Conservation (phyloP, 2,329 filamentous ascomycete species). For the Alternaria sp. region DNA sequence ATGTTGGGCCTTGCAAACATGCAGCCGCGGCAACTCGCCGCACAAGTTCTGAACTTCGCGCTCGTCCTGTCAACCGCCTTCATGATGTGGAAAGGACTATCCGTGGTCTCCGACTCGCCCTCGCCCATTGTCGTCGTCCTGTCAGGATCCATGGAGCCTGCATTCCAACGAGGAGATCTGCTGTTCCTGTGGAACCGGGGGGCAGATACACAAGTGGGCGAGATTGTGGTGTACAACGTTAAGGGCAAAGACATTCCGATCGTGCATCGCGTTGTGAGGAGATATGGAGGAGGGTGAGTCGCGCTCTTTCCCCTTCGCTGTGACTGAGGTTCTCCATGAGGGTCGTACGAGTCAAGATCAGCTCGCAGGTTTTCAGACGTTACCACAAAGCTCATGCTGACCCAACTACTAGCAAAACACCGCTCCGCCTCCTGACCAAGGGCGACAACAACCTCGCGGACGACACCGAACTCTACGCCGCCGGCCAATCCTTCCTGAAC, state of each 20-base stretch:
- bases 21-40: conserved; percentile 80
- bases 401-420: conserved; percentile 48
- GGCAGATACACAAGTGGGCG: conserved; percentile 69
- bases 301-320: background rate
- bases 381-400: conserved; percentile 11
- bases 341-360: background rate
- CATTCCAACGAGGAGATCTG: conserved; percentile 79
- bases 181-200: conserved; percentile 78
- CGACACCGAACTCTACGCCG: conserved; percentile 89
- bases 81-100: conserved; percentile 90
- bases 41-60: conserved; percentile 87
- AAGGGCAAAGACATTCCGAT: conserved; percentile 96
- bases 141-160: conserved; percentile 83
- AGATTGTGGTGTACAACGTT: conserved; percentile 83
- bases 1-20: conserved; percentile 60
- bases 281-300: conserved; percentile 64
- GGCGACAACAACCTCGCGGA: conserved; percentile 96
- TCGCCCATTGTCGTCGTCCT: conserved; percentile 82
- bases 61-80: conserved; percentile 90
- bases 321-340: background rate
- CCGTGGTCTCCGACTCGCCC: conserved; percentile 70
- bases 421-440: conserved; percentile 82
- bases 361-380: background rate
- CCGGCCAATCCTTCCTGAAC: conserved; percentile 84
- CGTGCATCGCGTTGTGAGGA: conserved; percentile 87